Base-by-base conservation (phyloP, 768 basidiomycete genomes). In the Termitomyces sp. region DNA sequence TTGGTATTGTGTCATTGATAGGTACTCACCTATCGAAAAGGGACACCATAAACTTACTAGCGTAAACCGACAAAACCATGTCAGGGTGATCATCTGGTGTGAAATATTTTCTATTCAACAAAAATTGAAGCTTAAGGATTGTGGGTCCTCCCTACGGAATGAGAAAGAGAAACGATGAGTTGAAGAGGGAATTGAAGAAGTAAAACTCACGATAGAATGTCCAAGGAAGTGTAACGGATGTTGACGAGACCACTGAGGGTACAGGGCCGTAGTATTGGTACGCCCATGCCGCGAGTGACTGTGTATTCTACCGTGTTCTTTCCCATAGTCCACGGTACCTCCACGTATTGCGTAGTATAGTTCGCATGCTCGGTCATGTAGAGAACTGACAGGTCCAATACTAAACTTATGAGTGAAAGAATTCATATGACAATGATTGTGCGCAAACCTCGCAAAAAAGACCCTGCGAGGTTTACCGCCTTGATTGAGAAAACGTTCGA, bases 381-480 rank as follows among this genome's bases (percentile, higher is more conserved):
- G 39, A 6, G 52, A 54, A 30, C 52, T 54, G 27, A 54, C 52
- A 30, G 52, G 52, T n/a, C 52, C 52, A 18, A 54, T 27, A 41
- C 52, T 54, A 20, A 15, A 30, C n/a, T 53, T 7, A 13, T 31
- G 8, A 5, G 9, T 39, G 2, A 30, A 12, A n/a, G 5, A 15
- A 41, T 13, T 18, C 16, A 39, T 30, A 31, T 2, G 6, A 53
- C 1, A 7, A 53, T n/a, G n/a, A 24, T n/a, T 12, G 22, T 18
- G 8, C 12, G 11, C 52, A 41, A 41, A 54, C 52, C 52, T 54
- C 39, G 39, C 27, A 30, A 54, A 54, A 30, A 62, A 44, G 24
- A 62, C 55, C 49, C 68, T 65, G 44, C 73, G 64, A 46, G 47
- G 46, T 33, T 24, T 39, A 51, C 72, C 66, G 22, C 55, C 47